Evolutionary conservation across 139 green algal genomes (phyloP).

Genomic region (Coelastrella sp.): DNA sequence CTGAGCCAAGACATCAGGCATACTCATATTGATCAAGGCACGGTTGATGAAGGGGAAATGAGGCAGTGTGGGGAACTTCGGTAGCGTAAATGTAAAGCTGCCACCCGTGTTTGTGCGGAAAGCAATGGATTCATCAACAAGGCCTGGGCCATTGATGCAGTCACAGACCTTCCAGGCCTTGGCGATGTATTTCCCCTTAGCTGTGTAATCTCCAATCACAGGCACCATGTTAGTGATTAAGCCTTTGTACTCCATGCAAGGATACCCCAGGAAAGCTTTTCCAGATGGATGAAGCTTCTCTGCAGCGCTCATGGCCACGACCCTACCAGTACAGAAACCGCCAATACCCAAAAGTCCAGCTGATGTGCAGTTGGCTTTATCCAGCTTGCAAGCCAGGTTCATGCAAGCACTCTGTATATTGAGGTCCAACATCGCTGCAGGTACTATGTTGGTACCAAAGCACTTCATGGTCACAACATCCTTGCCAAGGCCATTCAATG

Average conservation of each 20-base stretch:
- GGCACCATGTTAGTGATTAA: conserved; percentile 19
- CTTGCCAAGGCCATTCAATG: conserved; percentile 25
- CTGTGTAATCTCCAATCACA: conserved; percentile 12
- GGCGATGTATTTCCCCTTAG: conserved; percentile 2
- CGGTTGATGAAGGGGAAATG: conserved; percentile 3
- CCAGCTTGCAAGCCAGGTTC: conserved; percentile 41
- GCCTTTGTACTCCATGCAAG: conserved; percentile 29
- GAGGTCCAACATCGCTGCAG: not conserved
- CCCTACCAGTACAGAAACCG: conserved; percentile 33
- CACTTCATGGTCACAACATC: conserved; percentile 31
- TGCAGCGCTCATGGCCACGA: conserved; percentile 15
- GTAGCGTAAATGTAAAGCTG: not conserved
- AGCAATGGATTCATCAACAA: not conserved
- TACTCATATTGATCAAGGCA: conserved; percentile 9
- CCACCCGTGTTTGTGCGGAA: not conserved
- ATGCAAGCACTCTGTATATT: conserved; percentile 1
- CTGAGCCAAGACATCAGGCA: conserved; percentile 30
- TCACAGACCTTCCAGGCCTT: conserved; percentile 46
- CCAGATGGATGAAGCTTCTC: conserved; percentile 28
- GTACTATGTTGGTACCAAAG: conserved; percentile 37
- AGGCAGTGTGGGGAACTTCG: not conserved
- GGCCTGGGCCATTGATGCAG: conserved; percentile 18
- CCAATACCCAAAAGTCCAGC: not conserved
- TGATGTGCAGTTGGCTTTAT: conserved; percentile 23
- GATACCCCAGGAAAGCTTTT: conserved; percentile 7